Conservation (phyloP, 768 basidiomycete species). For the Serendipita sp. region DNA sequence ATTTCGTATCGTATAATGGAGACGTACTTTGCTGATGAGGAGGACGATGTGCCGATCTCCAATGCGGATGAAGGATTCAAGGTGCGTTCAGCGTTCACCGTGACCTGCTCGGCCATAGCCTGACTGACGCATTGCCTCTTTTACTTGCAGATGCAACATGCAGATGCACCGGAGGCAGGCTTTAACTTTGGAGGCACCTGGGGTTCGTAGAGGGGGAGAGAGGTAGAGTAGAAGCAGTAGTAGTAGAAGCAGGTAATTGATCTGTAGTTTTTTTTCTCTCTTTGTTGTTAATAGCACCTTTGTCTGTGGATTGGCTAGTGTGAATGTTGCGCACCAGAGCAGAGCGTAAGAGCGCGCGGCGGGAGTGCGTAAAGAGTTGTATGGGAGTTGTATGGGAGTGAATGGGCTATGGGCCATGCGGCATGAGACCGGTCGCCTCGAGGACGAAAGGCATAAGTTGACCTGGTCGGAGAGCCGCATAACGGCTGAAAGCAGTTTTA, state of each 20-base stretch:
- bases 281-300: too few species aligned
- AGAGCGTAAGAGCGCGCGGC: too few species aligned
- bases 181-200: conserved; percentile 3
- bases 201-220: not conserved
- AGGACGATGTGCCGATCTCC: conserved; percentile 2
- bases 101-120: not conserved
- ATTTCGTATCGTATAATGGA: conserved; percentile 5
- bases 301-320: too few species aligned
- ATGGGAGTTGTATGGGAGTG: not conserved
- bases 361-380: too few species aligned
- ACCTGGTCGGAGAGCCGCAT: not conserved
- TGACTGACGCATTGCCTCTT: not conserved
- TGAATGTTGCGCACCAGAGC: too few species aligned
- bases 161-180: not conserved
- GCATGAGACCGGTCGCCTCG: conserved; percentile 1
- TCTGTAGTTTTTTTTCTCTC: too few species aligned
- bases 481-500: not conserved
- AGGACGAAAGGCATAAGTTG: conserved; percentile 2
- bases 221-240: not conserved
- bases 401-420: not conserved
- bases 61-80: conserved; percentile 2
- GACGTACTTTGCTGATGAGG: conserved; percentile 3
- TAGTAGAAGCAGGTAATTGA: not conserved
- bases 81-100: not conserved
- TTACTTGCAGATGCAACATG: not conserved